Percentiles rank a stretch among this genome's conserved stretches.
Evolutionary conservation across 23 red algal species (phyloP).

Genomic region (Rhodosorus marinus): DNA sequence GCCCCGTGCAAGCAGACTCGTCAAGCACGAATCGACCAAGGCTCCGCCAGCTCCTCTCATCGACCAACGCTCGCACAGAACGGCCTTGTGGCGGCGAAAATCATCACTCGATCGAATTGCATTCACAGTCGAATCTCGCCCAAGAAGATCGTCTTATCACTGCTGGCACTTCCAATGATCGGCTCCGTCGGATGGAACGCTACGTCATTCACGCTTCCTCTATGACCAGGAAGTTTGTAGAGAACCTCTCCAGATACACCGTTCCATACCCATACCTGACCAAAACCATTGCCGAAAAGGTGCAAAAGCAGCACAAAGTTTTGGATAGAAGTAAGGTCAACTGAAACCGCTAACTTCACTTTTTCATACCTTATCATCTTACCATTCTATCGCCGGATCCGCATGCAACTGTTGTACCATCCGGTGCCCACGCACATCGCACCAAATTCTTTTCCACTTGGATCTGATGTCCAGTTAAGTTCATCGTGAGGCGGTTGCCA

Average conservation of each 20-base stretch:
- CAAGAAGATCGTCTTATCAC: constrained; percentile 10
- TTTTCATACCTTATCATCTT: too few species aligned
- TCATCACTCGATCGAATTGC: too few species aligned
- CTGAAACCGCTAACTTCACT: too few species aligned
- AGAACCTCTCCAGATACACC: constrained; percentile 4
- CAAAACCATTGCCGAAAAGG: too few species aligned
- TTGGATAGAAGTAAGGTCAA: too few species aligned
- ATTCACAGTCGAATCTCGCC: constrained; percentile 7
- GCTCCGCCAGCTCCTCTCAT: too few species aligned
- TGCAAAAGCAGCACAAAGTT: too few species aligned
- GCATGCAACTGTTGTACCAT: neutral
- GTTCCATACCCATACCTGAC: constrained; percentile 15
- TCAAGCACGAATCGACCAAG: too few species aligned
- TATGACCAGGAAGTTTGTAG: constrained; percentile 9
- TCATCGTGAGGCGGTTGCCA: neutral
- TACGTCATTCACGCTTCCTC: constrained; percentile 5
- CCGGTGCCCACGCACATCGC: neutral
- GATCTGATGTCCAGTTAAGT: neutral
- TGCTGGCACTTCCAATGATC: constrained; percentile 6
- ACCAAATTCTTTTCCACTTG: constrained; percentile 6
- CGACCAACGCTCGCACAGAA: too few species aligned
- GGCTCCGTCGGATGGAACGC: constrained; percentile 4
- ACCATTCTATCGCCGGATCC: too few species aligned
- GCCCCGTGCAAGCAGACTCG: too few species aligned
- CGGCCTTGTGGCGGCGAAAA: too few species aligned